phyloP scores from a whole-genome alignment of 2,329 filamentous ascomycete species.

The Pseudogymnoascus sp. region DNA sequence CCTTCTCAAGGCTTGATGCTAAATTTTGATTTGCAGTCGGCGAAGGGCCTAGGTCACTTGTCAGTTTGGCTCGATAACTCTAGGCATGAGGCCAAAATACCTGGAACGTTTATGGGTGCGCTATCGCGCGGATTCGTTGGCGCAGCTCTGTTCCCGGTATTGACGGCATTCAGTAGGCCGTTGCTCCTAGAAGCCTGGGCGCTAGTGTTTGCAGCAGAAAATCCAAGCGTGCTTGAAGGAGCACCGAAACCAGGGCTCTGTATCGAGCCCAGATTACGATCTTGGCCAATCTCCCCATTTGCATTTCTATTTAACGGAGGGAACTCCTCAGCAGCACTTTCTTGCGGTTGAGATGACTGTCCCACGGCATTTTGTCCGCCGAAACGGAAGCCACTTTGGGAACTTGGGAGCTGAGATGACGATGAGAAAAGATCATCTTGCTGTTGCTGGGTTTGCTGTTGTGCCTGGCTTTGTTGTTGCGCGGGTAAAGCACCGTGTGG shows the following conservation, averaged over 20 bases:
- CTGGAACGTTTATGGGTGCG: not conserved
- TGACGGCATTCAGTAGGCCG: conserved; percentile 57
- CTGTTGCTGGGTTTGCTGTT: conserved; percentile 28
- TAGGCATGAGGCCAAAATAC: not conserved
- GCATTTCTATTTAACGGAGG: conserved; percentile 52
- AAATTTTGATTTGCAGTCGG: not conserved
- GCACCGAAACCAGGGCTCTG: conserved; percentile 49
- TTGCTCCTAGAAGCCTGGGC: conserved; percentile 46
- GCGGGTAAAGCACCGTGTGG: conserved; percentile 22
- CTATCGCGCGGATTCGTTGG: not conserved
- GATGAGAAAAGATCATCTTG: conserved; percentile 30
- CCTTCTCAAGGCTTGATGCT: not conserved
- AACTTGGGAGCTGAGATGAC: conserved; percentile 27
- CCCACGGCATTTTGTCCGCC: conserved; percentile 28
- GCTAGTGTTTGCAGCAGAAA: conserved; percentile 24
- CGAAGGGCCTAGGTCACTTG: not conserved
- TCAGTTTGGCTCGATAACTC: not conserved
- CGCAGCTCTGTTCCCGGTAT: conserved; percentile 46
- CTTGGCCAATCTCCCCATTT: conserved; percentile 52
- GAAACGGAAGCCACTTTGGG: conserved; percentile 28
- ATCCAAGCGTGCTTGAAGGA: conserved; percentile 36
- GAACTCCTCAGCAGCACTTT: conserved; percentile 50
- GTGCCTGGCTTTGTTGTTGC: conserved; percentile 25
- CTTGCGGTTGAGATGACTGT: conserved; percentile 36
- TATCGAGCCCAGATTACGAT: conserved; percentile 46